phyloP scores from a whole-genome alignment of 768 basidiomycete species.

The Collybia sp. region DNA sequence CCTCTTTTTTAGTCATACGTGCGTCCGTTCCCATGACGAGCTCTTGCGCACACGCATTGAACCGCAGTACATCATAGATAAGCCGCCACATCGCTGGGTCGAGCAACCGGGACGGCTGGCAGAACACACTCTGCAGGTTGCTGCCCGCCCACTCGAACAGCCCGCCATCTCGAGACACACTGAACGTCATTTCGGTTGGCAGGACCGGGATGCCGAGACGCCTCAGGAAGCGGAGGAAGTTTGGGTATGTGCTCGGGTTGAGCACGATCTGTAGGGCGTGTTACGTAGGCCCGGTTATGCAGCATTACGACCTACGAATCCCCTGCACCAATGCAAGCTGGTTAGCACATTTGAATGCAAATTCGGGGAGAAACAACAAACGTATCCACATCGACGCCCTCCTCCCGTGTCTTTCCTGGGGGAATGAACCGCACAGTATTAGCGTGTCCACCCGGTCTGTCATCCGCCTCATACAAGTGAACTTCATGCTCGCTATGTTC shows the following conservation, averaged over 20 bases:
- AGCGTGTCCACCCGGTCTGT: conserved; percentile 70
- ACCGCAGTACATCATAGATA: conserved; percentile 65
- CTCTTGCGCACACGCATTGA: conserved; percentile 63
- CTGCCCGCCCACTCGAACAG: conserved; percentile 76
- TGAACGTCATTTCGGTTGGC: conserved; percentile 74
- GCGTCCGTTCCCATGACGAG: conserved; percentile 21
- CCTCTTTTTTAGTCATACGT: neutral
- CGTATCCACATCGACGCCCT: conserved; percentile 62
- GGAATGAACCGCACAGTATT: conserved; percentile 60
- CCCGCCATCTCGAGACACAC: conserved; percentile 66
- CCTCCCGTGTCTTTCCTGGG: conserved; percentile 23
- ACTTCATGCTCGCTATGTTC: conserved; percentile 72
- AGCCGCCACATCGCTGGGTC: conserved; percentile 69
- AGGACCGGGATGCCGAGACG: conserved; percentile 40
- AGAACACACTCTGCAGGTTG: conserved; percentile 57
- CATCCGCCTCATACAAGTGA: conserved; percentile 67
- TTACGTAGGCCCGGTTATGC: neutral
- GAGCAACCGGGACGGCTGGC: conserved; percentile 56
- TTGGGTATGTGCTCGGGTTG: conserved; percentile 74
- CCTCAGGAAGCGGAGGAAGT: conserved; percentile 66
- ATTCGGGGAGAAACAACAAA: conserved; percentile 28
- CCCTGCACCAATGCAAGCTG: conserved; percentile 25
- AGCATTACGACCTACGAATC: conserved; percentile 41
- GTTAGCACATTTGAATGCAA: neutral
- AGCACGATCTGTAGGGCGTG: conserved; percentile 45